A percentile compares a stretch with the other conserved stretches of the same genome.
phyloP scores from a whole-genome alignment of 371 early-diverging fungal species.

The Lichtheimia hyalospora region DNA sequence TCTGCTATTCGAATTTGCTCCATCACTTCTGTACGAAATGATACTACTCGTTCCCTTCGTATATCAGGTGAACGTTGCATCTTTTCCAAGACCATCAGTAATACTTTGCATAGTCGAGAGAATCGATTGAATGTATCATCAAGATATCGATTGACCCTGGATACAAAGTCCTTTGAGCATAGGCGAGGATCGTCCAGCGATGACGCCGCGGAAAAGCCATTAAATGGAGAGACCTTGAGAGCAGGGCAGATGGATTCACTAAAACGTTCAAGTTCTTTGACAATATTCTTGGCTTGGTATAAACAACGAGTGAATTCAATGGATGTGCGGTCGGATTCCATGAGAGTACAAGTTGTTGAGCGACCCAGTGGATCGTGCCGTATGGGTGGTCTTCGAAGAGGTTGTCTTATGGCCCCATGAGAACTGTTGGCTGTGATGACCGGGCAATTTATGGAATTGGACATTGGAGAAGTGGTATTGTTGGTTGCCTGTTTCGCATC shows the following conservation, averaged over 20 bases:
- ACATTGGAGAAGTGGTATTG: background rate
- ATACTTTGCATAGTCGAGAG: conserved; percentile 33
- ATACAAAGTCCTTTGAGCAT: conserved; percentile 19
- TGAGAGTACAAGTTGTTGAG: background rate
- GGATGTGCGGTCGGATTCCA: conserved; percentile 23
- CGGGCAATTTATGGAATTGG: background rate
- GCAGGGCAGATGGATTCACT: conserved; percentile 34
- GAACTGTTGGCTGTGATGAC: background rate
- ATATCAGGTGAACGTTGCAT: conserved; percentile 26
- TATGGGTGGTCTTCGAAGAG: conserved; percentile 2
- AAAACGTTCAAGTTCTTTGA: conserved; percentile 35
- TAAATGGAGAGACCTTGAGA: conserved; percentile 17
- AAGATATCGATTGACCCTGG: conserved; percentile 36
- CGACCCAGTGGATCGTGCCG: conserved; percentile 7
- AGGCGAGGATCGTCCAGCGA: conserved; percentile 18
- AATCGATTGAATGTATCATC: conserved; percentile 41
- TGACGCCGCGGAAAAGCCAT: conserved; percentile 8
- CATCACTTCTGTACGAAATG: conserved; percentile 39
- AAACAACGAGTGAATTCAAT: conserved; percentile 47
- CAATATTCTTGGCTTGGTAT: conserved; percentile 46
- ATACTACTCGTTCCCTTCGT: conserved; percentile 35
- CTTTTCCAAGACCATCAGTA: conserved; percentile 32
- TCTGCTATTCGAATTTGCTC: conserved; percentile 36
- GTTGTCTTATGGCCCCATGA: conserved; percentile 4
- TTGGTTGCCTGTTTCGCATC: background rate